Evolutionary conservation across 345 rosid genomes (phyloP).

Genomic region (Linum trigynum): DNA sequence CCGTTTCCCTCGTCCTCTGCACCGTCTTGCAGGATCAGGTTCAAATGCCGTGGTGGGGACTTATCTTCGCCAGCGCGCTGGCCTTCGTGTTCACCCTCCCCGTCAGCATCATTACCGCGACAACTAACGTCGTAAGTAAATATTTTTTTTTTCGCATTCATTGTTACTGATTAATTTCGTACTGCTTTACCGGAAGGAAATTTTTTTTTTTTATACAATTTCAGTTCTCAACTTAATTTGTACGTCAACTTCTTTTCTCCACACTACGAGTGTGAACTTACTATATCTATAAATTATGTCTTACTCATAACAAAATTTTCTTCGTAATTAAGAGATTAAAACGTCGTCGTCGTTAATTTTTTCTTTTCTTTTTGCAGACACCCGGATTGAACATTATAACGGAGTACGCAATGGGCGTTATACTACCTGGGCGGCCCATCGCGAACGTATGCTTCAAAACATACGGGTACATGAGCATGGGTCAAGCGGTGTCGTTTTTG

Average conservation of each 20-base stretch:
- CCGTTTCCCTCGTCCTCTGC: slow-evolving; percentile 52
- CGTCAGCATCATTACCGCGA: slow-evolving; percentile 76
- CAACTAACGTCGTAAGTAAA: slow-evolving; percentile 66
- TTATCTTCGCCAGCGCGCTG: slow-evolving; percentile 56
- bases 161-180: not conserved
- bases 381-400: slow-evolving; percentile 87
- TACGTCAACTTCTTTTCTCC: no score
- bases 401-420: slow-evolving; percentile 78
- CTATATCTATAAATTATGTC: not conserved
- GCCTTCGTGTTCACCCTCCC: slow-evolving; percentile 85
- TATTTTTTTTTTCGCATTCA: not conserved
- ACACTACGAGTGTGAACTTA: no score
- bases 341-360: not conserved
- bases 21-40: slow-evolving; percentile 59
- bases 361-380: slow-evolving; percentile 30
- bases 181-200: not conserved
- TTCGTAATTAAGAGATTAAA: slow-evolving; percentile 2
- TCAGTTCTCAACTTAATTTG: not conserved
- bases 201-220: not conserved
- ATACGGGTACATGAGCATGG: slow-evolving; percentile 84
- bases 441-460: slow-evolving; percentile 90
- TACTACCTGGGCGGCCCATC: slow-evolving; percentile 77
- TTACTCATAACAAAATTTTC: not conserved
- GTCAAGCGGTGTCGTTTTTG: slow-evolving; percentile 84
- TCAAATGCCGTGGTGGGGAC: slow-evolving; percentile 98